Evolutionary conservation across 371 early-diverging fungal genomes (phyloP).

Genomic region (Cokeromyces recurvatus): DNA sequence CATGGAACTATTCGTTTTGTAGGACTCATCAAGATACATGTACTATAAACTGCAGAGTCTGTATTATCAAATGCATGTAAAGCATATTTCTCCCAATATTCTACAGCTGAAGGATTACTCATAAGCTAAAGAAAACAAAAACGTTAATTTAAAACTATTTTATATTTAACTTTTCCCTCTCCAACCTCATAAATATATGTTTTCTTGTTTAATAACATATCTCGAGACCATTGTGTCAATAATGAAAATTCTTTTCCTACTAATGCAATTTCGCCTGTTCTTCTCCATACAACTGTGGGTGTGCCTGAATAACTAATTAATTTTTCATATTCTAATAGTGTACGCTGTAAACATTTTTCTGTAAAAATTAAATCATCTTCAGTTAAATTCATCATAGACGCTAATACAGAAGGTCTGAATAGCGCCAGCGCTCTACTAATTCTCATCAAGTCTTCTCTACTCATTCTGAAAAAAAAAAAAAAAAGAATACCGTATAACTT

Average conservation of each 20-base stretch:
- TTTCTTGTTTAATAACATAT: conserved; percentile 64
- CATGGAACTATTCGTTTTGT: conserved; percentile 70
- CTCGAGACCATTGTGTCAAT: conserved; percentile 80
- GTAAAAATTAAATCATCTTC: conserved; percentile 90
- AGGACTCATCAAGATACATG: conserved; percentile 69
- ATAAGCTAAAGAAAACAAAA: conserved; percentile 57
- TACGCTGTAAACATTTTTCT: conserved; percentile 86
- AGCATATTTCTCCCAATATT: conserved; percentile 91
- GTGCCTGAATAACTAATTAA: conserved; percentile 85
- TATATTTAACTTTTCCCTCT: background rate
- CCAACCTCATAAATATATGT: conserved; percentile 74
- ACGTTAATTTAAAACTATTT: background rate
- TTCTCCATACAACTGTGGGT: conserved; percentile 90
- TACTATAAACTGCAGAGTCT: conserved; percentile 76
- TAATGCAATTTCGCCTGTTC: conserved; percentile 85
- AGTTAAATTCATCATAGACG: conserved; percentile 86
- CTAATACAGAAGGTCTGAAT: conserved; percentile 89
- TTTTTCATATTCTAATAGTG: conserved; percentile 74
- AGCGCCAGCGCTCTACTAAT: conserved; percentile 85
- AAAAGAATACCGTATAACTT: conserved; percentile 1
- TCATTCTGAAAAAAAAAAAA: conserved; percentile 58
- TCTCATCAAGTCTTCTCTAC: conserved; percentile 80
- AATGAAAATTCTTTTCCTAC: conserved; percentile 90
- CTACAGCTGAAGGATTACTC: conserved; percentile 83
- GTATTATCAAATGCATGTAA: conserved; percentile 85